These are phyloP conservation scores for Fereydounia khargensis DNA, from an alignment of 1,284 basidiomycete genomes.

Conservation along the genomic window DNA sequence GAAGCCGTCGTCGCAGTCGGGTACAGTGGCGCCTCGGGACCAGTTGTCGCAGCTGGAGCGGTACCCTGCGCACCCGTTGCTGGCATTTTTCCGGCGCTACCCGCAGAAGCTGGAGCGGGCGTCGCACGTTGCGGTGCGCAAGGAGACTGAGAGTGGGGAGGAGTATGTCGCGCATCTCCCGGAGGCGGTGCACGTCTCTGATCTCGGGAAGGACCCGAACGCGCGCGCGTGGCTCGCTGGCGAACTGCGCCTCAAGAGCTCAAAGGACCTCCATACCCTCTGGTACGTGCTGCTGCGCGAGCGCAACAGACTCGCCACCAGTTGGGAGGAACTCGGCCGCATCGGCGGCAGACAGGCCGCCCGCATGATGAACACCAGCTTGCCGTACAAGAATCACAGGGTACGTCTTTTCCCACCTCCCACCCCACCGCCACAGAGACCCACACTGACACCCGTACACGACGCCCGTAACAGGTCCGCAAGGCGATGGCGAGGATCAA, in stretches of 20 bases:
- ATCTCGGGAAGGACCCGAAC: conserved; percentile 28
- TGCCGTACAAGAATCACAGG: conserved; percentile 39
- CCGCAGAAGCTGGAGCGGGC: conserved; percentile 18
- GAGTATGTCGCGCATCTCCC: conserved; percentile 31
- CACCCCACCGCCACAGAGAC: background rate
- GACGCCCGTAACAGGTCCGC: conserved; percentile 67
- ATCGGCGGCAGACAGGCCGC: conserved; percentile 33
- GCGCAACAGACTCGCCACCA: conserved; percentile 47
- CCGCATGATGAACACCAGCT: conserved; percentile 33
- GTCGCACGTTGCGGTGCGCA: conserved; percentile 13
- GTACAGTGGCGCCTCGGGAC: conserved; percentile 7
- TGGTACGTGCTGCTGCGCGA: conserved; percentile 55
- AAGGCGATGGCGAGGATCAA: conserved; percentile 98
- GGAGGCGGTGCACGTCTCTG: conserved; percentile 19
- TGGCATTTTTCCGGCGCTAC: conserved; percentile 46
- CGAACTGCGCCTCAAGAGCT: conserved; percentile 49
- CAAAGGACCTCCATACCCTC: conserved; percentile 50
- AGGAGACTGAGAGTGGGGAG: conserved; percentile 5
- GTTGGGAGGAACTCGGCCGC: conserved; percentile 45
- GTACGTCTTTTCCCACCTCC: conserved; percentile 17
- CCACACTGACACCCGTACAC: background rate
- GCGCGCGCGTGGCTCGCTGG: conserved; percentile 46
- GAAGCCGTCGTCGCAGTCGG: conserved; percentile 26
- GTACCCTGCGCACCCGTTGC: conserved; percentile 51
- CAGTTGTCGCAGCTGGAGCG: conserved; percentile 28